Conservation (phyloP, 73 alveolate genomes). For the Halteria grandinella region DNA sequence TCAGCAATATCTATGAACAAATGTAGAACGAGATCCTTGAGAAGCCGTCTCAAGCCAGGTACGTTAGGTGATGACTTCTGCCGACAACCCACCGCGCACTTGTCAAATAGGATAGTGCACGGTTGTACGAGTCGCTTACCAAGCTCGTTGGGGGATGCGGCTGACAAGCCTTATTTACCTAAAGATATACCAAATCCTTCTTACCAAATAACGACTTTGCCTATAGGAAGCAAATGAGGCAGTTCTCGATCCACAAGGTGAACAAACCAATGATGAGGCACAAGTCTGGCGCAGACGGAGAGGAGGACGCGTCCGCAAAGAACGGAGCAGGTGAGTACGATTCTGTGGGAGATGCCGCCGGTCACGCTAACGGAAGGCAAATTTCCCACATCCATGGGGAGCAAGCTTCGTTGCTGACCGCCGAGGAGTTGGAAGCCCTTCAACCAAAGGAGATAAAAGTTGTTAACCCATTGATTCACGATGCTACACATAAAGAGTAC, state of each 20-base stretch:
- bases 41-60: constrained; percentile 63
- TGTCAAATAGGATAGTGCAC: too few species aligned
- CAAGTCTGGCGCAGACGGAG: constrained; percentile 7
- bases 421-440: constrained; percentile 56
- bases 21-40: constrained; percentile 52
- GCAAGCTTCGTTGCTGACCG: constrained; percentile 54
- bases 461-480: constrained; percentile 73
- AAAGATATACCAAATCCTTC: not conserved
- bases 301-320: constrained; percentile 28
- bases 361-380: constrained; percentile 27
- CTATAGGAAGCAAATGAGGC: constrained; percentile 47
- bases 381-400: constrained; percentile 44
- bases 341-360: constrained; percentile 25
- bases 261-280: constrained; percentile 30
- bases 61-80: not conserved
- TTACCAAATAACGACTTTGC: not conserved
- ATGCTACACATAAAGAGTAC: constrained; percentile 68
- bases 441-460: constrained; percentile 61
- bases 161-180: not conserved
- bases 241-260: constrained; percentile 55
- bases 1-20: constrained; percentile 56
- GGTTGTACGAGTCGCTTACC: too few species aligned
- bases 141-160: not conserved
- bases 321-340: constrained; percentile 38
- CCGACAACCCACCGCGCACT: too few species aligned